These are phyloP conservation scores for Nicotiana undulata DNA, from an alignment of 257 asterid genomes.

Conservation along the genomic window DNA sequence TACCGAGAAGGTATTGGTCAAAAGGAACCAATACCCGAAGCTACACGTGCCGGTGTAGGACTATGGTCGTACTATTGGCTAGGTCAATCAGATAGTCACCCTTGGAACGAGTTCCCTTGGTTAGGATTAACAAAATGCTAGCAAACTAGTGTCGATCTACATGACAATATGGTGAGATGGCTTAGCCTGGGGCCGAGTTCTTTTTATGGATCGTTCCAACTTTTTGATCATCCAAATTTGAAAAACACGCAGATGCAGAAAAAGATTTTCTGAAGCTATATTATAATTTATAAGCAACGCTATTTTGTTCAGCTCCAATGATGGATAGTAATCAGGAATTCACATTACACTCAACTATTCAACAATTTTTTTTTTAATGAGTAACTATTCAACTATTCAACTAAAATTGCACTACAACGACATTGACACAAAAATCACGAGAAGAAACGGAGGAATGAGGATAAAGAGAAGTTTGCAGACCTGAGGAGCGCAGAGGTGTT, in stretches of 20 bases:
- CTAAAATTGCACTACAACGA: background rate
- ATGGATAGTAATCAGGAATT: background rate
- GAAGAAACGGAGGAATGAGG: background rate
- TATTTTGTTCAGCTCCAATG: background rate
- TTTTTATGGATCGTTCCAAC: background rate
- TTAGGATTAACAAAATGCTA: too few relatives aligned
- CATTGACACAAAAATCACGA: background rate
- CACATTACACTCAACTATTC: background rate
- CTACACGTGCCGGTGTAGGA: too few relatives aligned
- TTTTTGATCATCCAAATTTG: background rate
- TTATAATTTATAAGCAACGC: background rate
- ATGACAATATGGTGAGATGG: too few relatives aligned
- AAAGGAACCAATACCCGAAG: too few relatives aligned
- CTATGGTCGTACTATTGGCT: too few relatives aligned
- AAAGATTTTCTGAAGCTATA: background rate
- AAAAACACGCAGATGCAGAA: background rate
- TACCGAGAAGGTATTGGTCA: too few relatives aligned
- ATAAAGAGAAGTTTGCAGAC: slow-evolving; percentile 19
- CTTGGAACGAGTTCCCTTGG: too few relatives aligned
- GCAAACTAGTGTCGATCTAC: too few relatives aligned
- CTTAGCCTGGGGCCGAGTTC: too few relatives aligned
- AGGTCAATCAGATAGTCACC: too few relatives aligned
- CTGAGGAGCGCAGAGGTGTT: slow-evolving; percentile 44
- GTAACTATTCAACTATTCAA: background rate
- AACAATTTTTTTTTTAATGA: too few relatives aligned